Evolutionary conservation across 495 filamentous ascomycete species (phyloP).

Genomic region (Margaritispora aquatica): DNA sequence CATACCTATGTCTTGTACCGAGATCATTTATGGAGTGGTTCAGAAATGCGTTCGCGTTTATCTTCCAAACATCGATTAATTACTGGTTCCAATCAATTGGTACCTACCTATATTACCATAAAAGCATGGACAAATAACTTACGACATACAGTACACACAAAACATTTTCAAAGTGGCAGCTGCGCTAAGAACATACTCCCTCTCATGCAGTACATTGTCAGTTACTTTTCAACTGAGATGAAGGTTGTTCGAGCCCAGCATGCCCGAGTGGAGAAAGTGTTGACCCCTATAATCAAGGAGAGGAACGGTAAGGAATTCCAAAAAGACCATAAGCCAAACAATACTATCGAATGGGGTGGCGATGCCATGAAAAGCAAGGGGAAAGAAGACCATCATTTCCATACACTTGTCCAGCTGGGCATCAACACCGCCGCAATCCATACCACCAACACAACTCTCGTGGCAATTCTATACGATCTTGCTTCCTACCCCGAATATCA

Average conservation of each 20-base stretch:
- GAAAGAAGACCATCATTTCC: neutral
- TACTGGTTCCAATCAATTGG: too few species aligned
- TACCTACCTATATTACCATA: neutral
- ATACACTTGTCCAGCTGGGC: constrained; percentile 15
- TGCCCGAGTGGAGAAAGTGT: neutral
- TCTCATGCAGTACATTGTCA: neutral
- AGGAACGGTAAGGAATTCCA: constrained; percentile 10
- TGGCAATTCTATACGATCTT: constrained; percentile 34
- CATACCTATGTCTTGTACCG: too few species aligned
- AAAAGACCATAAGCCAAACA: constrained; percentile 1
- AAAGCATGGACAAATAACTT: too few species aligned
- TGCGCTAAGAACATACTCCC: neutral
- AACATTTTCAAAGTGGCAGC: neutral
- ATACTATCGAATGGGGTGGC: constrained; percentile 30
- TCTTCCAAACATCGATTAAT: too few species aligned
- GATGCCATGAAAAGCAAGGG: constrained; percentile 7
- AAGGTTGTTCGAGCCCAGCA: constrained; percentile 2
- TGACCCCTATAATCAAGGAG: constrained; percentile 22
- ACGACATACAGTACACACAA: neutral
- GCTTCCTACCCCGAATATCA: constrained; percentile 44
- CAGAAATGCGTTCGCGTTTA: too few species aligned
- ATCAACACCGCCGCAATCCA: constrained; percentile 21
- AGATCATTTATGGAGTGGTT: too few species aligned
- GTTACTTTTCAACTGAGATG: constrained; percentile 16
- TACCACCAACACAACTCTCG: constrained; percentile 8